phyloP scores from a whole-genome alignment of 768 basidiomycete species.

The Lenzites betulinus region DNA sequence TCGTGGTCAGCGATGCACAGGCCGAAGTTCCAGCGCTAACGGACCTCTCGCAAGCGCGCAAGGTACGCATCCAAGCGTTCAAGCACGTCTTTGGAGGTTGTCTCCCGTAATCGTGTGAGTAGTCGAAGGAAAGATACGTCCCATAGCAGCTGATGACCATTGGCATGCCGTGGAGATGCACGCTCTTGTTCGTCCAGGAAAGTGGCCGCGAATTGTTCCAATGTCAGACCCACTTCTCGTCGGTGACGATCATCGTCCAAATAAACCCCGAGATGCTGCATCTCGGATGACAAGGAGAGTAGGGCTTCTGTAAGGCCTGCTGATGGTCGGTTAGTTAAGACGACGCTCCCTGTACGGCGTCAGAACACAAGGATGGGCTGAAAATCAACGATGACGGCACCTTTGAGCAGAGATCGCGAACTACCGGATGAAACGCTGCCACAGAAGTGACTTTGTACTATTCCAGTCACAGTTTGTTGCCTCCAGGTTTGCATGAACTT shows the following conservation, averaged over 20 bases:
- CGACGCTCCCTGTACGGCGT: background rate
- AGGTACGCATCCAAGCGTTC: constrained; percentile 6
- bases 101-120: constrained; percentile 18
- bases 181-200: background rate
- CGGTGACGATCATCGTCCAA: constrained; percentile 30
- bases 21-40: background rate
- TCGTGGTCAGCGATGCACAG: background rate
- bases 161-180: too few species aligned
- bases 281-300: constrained; percentile 50
- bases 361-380: too few species aligned
- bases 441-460: constrained; percentile 9
- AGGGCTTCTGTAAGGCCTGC: constrained; percentile 56
- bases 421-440: background rate
- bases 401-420: background rate
- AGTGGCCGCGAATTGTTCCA: constrained; percentile 9
- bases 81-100: background rate
- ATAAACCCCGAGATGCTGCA: constrained; percentile 57
- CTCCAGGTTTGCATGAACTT: constrained; percentile 58
- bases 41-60: constrained; percentile 6
- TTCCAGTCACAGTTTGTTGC: constrained; percentile 37
- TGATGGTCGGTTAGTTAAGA: constrained; percentile 47
- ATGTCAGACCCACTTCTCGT: constrained; percentile 22
- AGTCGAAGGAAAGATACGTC: constrained; percentile 24
- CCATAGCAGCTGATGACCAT: constrained; percentile 8
- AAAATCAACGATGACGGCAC: background rate